Percentiles rank a stretch among this genome's conserved stretches.
Conservation (phyloP, 495 filamentous ascomycete genomes). For the Trichoderma orchidacearum region DNA sequence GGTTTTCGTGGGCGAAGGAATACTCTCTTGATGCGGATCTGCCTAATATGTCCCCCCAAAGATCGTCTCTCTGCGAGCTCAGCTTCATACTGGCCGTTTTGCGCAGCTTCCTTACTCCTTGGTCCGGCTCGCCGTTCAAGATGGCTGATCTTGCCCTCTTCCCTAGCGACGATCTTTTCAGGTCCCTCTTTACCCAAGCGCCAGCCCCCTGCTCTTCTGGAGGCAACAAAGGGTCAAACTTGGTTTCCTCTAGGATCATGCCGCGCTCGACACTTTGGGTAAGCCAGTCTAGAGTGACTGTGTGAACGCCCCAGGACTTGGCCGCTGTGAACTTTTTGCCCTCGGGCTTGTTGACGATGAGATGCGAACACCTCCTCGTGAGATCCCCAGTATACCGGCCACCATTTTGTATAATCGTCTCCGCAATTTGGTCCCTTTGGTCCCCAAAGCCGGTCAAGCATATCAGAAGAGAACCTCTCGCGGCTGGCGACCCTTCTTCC, state of each 20-base stretch:
- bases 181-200: slow-evolving; percentile 55
- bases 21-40: slow-evolving; percentile 15
- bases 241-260: slow-evolving; percentile 79
- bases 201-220: slow-evolving; percentile 56
- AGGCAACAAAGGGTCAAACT: slow-evolving; percentile 63
- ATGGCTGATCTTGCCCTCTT: slow-evolving; percentile 19
- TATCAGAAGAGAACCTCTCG: slow-evolving; percentile 45
- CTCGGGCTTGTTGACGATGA: slow-evolving; percentile 63
- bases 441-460: slow-evolving; percentile 89
- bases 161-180: slow-evolving; percentile 20
- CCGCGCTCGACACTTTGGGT: slow-evolving; percentile 73
- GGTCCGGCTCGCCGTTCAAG: slow-evolving; percentile 12
- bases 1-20: slow-evolving; percentile 11
- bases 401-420: slow-evolving; percentile 49
- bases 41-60: slow-evolving; percentile 81
- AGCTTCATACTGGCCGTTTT: slow-evolving; percentile 69
- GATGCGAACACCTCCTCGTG: slow-evolving; percentile 71
- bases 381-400: slow-evolving; percentile 76
- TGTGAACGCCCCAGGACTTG: slow-evolving; percentile 58
- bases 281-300: slow-evolving; percentile 77
- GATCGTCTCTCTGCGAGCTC: slow-evolving; percentile 58
- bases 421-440: slow-evolving; percentile 52
- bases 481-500: slow-evolving; percentile 5
- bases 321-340: slow-evolving; percentile 87
- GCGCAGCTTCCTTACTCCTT: slow-evolving; percentile 57